Percentiles rank a stretch among this genome's conserved stretches.
Evolutionary conservation across 768 basidiomycete species (phyloP).

Genomic region (Pholiota microspora): DNA sequence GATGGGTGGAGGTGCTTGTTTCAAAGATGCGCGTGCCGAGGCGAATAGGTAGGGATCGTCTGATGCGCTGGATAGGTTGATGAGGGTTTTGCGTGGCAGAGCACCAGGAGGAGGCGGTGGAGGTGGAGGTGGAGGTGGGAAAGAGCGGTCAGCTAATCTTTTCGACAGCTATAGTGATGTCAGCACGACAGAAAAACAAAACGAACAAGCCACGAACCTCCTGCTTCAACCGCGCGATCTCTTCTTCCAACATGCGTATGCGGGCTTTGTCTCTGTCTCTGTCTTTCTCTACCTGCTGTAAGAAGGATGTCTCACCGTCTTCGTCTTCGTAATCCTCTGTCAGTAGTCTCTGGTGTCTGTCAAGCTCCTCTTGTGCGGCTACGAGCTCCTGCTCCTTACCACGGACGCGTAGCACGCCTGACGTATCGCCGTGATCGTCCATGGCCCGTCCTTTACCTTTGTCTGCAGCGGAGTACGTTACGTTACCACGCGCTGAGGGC

Average conservation of each 20-base stretch:
- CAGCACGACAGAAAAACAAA: not conserved
- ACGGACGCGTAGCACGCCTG: slow-evolving; percentile 45
- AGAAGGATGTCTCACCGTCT: slow-evolving; percentile 23
- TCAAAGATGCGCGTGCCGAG: slow-evolving; percentile 64
- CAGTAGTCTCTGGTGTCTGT: slow-evolving; percentile 38
- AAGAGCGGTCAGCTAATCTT: slow-evolving; percentile 32
- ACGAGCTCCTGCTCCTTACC: slow-evolving; percentile 65
- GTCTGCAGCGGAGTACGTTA: slow-evolving; percentile 18
- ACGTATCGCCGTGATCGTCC: slow-evolving; percentile 33
- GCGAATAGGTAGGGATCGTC: slow-evolving; percentile 44
- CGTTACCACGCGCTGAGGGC: slow-evolving; percentile 20
- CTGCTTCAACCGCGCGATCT: slow-evolving; percentile 55
- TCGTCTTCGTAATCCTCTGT: slow-evolving; percentile 39
- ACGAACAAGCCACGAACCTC: slow-evolving; percentile 45
- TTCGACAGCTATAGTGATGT: slow-evolving; percentile 40
- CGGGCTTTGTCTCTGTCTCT: slow-evolving; percentile 56
- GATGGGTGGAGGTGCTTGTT: slow-evolving; percentile 50
- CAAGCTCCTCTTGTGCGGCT: slow-evolving; percentile 56
- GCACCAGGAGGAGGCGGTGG: slow-evolving; percentile 47
- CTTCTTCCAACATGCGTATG: slow-evolving; percentile 64
- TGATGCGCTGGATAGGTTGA: slow-evolving; percentile 26
- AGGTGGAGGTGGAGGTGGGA: slow-evolving; percentile 44
- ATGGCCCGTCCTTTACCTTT: slow-evolving; percentile 48
- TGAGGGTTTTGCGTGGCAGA: slow-evolving; percentile 27
- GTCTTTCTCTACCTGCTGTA: slow-evolving; percentile 37